Base-by-base conservation (phyloP, 2,329 filamentous ascomycete species). In the Alternaria brassicae region DNA sequence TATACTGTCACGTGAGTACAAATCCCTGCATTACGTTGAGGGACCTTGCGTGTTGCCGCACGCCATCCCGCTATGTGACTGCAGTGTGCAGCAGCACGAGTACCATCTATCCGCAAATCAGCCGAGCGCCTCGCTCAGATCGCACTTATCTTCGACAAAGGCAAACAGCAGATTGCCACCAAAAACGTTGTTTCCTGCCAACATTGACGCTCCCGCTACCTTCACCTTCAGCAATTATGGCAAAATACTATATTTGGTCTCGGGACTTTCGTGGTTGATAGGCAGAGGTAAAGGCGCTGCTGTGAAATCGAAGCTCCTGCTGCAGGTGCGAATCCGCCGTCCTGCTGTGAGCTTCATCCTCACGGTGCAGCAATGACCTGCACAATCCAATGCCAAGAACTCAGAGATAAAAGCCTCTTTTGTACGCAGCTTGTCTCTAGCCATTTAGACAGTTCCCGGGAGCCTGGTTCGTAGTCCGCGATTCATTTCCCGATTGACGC, bases 1-100 rank as follows among this genome's bases (percentile, higher is more conserved):
- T 47, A 47, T 47, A 47, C 28, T 47, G 8, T 47, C 28, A 47
- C 44, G 44, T 47, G 28, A 34, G 28, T 32, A 34, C 44, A 47
- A n/a, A 47, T 47, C 44, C 44, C 28, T 34, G 28, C 17, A 47
- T 47, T 34, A 47, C 1, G 28, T 47, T 34, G 7, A 47, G 44
- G 44, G 28, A 34, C 28, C 1, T 47, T 47, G 28, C 44, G 44
- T 21, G 17, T 32, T 34, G 28, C 44, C 6, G 27, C 15, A 36
- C 15, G 3, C 32, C 15, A 36, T 36, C 32, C 15, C 15, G 4
- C 32, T n/a, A n/a, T 4, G 32, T 36, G 15, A 6, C 32, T 47
- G 28, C 28, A 47, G 44, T 7, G 44, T 47, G 28, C 28, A 47
- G 44, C 28, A 47, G 27, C n/a, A 47, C 28, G 4, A 47, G 28